Base-by-base conservation (phyloP, 176 grass and related monocot species). In the Elaeis guineensis region DNA sequence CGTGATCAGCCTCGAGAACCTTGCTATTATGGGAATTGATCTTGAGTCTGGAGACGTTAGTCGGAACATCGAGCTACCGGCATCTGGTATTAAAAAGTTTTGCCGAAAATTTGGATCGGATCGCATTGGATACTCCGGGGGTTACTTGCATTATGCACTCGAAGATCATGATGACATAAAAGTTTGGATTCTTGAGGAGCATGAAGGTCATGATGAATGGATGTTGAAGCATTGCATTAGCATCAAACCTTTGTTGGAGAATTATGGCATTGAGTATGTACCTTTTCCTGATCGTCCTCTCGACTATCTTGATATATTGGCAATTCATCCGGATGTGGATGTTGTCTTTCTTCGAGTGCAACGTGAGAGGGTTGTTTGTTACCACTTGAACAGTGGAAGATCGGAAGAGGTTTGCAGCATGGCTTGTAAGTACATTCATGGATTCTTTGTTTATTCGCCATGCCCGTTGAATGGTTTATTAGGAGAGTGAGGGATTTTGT, bases 271-370 rank as follows among this genome's bases (percentile, higher is more conserved):
- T 0, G 52, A 65, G 25, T 65, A 74, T n/a, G 61, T 44, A 12
- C 8, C 52, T 19, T 22, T 52, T 17, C 18, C 28, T 32, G 4
- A 3, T 6, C 21, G 19, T 1, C 50, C 21, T 6, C 20, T 20
- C 5, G 35, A 65, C 22, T 50, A 50, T 58, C 65, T 65, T 32
- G 64, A 75, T 22, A 62, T 75, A 17, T 61, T 65, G 16, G 22
- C 65, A 11, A 64, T 75, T 65, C 72, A 75, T 56, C 62, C 72
- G 0, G 62, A 75, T 5, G 65, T n/a, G 54, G 72, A 75, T 75
- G 15, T 65, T 49, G 72, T 75, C 50, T 75, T 75, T 51, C n/a
- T 75, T 14, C 72, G 53, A 50, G 62, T 75, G 53, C 61, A 75
- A 75, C 61, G 72, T 50, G 25, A 65, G 53, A 65, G 26, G 62